phyloP scores from a whole-genome alignment of 2,329 filamentous ascomycete genomes.

The Botrytis fragariae region DNA sequence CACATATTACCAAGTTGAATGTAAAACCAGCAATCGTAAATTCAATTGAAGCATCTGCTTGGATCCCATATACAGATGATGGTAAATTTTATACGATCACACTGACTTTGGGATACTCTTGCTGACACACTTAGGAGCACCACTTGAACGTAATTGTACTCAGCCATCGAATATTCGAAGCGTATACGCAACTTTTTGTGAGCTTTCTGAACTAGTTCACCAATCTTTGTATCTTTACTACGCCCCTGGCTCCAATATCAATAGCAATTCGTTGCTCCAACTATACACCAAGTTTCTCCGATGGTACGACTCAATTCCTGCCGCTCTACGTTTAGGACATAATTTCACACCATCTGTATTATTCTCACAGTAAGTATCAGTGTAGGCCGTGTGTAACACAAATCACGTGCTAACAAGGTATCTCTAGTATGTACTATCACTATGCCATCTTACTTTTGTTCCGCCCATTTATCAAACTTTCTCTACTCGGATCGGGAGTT shows the following conservation, averaged over 20 bases:
- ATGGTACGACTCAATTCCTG: constrained; percentile 69
- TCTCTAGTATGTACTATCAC: constrained; percentile 64
- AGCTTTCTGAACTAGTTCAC: constrained; percentile 71
- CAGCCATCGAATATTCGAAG: constrained; percentile 67
- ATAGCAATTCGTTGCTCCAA: constrained; percentile 59
- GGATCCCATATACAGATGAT: constrained; percentile 39
- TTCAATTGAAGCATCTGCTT: constrained; percentile 58
- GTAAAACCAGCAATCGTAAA: constrained; percentile 60
- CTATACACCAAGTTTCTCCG: constrained; percentile 67
- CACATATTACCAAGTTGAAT: constrained; percentile 54
- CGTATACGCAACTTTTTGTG: constrained; percentile 66
- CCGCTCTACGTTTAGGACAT: constrained; percentile 60
- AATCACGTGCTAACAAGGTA: neutral
- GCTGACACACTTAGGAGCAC: constrained; percentile 27
- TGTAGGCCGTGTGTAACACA: no score
- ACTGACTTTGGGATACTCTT: neutral
- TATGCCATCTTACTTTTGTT: constrained; percentile 72
- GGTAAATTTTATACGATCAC: constrained; percentile 23
- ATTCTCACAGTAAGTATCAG: constrained; percentile 64
- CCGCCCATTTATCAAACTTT: constrained; percentile 53
- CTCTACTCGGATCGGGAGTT: constrained; percentile 31
- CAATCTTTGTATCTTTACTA: constrained; percentile 61
- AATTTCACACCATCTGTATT: constrained; percentile 72
- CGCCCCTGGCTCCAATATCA: constrained; percentile 64
- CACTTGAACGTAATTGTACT: constrained; percentile 58